Percentiles rank a stretch among this genome's conserved stretches.
Evolutionary conservation across 495 filamentous ascomycete species (phyloP).

Genomic region (Daldinia concentrica): DNA sequence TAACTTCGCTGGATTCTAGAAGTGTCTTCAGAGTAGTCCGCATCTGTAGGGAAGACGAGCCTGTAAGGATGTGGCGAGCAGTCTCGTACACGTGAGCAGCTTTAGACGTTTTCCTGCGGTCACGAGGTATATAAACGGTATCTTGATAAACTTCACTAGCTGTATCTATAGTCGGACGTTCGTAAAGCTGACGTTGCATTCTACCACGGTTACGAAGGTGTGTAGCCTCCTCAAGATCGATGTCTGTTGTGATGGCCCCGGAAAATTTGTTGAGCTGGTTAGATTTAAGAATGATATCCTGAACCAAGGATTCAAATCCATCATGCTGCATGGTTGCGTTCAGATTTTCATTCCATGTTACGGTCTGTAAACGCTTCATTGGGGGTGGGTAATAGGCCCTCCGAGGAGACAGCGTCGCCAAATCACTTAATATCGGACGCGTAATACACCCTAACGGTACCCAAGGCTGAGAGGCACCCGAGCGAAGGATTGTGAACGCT

Average conservation of each 20-base stretch:
- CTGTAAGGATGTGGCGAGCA: slow-evolving; percentile 42
- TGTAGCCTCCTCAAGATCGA: neutral
- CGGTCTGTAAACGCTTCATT: slow-evolving; percentile 59
- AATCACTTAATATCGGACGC: slow-evolving; percentile 43
- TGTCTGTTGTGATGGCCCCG: neutral
- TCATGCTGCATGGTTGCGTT: slow-evolving; percentile 65
- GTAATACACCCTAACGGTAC: slow-evolving; percentile 37
- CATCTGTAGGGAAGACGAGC: slow-evolving; percentile 36
- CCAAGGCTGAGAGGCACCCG: slow-evolving; percentile 59
- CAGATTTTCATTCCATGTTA: slow-evolving; percentile 57
- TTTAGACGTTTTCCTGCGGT: slow-evolving; percentile 28
- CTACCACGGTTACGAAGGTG: slow-evolving; percentile 51
- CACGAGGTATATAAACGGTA: slow-evolving; percentile 36
- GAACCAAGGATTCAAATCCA: slow-evolving; percentile 50
- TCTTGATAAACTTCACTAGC: neutral
- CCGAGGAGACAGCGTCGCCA: slow-evolving; percentile 59
- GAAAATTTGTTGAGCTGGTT: slow-evolving; percentile 48
- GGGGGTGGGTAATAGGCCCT: slow-evolving; percentile 66
- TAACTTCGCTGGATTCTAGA: slow-evolving; percentile 42
- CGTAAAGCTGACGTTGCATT: slow-evolving; percentile 52
- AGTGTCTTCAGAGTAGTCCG: slow-evolving; percentile 31
- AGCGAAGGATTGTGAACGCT: slow-evolving; percentile 60
- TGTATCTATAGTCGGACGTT: slow-evolving; percentile 42
- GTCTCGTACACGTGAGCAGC: slow-evolving; percentile 45
- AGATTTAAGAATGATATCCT: slow-evolving; percentile 55